Base-by-base conservation (phyloP, 2,329 filamentous ascomycete genomes). In the Hypoxylon sp. region DNA sequence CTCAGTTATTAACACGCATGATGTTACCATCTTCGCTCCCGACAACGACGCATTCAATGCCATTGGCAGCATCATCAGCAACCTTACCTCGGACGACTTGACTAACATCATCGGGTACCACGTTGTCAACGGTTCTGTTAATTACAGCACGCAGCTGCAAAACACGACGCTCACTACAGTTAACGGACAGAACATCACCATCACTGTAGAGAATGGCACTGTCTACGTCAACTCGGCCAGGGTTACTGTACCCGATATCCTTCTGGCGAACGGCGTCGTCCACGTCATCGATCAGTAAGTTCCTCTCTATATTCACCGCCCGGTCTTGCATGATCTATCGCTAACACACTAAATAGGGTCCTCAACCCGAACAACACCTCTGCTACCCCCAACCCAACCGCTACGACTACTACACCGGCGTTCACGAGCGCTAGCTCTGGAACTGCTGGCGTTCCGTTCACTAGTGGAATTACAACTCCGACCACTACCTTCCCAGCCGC, bases 1-100 rank as follows among this genome's bases (percentile, higher is more conserved):
- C 5, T 75, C 79, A 8, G 76, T 89, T 35, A 78, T 83, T 72
- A 71, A 67, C 2, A 74, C 79, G 8, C 72, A 74, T 29, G 82
- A 89, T 74, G 71, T 92, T 42, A 92, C 90, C 61, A 82, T 92
- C 68, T 92, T 92, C 70, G 88, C 86, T 0, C 90, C 90, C 1
- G 84, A 81, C 74, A 89, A 91, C 76, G 80, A 80, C 1, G 89
- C 89, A 11, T 89, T 92, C 80, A 81, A 84, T 35, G 78, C 81
- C 26, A 86, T 91, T 47, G 87, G 85, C 62, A 87, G 83, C 54
- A 80, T 84, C 26, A 74, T 88, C 10, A 76, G 78, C 29, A 83
- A 83, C 63, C 77, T 90, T 31, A 82, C 81, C 24, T 75, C 78
- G 0, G 77, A 83, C 3, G 77, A 87, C 13, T 81, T 91, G 1